A percentile compares a stretch with the other conserved stretches of the same genome.
phyloP scores from a whole-genome alignment of 2,329 filamentous ascomycete genomes.

The Trichoderma lentiforme region DNA sequence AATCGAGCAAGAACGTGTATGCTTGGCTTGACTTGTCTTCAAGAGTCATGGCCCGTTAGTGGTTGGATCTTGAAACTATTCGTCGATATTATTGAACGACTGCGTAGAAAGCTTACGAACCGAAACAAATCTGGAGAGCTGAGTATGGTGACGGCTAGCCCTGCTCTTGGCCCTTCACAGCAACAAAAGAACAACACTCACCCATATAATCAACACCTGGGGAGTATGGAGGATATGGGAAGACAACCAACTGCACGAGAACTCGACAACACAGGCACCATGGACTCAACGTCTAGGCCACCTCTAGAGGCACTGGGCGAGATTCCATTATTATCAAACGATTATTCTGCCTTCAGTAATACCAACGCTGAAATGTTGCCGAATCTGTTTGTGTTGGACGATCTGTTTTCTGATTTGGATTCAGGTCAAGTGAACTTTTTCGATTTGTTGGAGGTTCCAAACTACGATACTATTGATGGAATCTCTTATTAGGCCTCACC shows the following conservation, averaged over 20 bases:
- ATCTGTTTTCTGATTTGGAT: not conserved
- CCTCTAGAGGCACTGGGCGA: not conserved
- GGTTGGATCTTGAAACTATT: slow-evolving; percentile 3
- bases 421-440: not conserved
- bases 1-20: not conserved
- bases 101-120: not conserved
- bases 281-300: not conserved
- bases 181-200: not conserved
- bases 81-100: not conserved
- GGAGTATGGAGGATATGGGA: not conserved
- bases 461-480: not conserved
- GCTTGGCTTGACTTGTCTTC: not conserved
- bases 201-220: not conserved
- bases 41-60: slow-evolving; percentile 1
- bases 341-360: not conserved
- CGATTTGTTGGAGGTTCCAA: not conserved
- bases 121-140: not conserved
- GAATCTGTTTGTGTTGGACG: not conserved
- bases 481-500: not conserved
- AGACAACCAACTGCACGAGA: not conserved
- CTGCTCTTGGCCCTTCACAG: not conserved
- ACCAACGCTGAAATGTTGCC: not conserved
- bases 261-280: not conserved
- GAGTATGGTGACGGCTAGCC: not conserved
- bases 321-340: not conserved